Percentiles rank a stretch among this genome's conserved stretches.
These are phyloP conservation scores for Hura crepitans DNA, from an alignment of 441 rosid species.

Conservation along the genomic window DNA sequence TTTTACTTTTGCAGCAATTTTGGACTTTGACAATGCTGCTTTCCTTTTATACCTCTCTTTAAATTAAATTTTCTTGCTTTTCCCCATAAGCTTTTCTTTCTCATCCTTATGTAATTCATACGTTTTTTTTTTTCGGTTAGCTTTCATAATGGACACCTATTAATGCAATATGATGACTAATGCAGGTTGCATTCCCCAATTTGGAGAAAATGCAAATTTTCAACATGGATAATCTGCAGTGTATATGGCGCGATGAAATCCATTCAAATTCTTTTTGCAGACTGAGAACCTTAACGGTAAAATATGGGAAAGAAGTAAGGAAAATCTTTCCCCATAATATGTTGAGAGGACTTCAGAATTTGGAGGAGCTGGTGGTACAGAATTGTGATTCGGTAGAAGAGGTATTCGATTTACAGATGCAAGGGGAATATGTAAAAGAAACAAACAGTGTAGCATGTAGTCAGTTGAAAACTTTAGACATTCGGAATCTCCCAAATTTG, in stretches of 20 bases:
- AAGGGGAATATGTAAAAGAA: too few species aligned
- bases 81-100: too few species aligned
- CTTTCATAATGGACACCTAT: neutral
- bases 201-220: neutral
- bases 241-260: conserved; percentile 21
- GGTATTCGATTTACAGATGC: conserved; percentile 18
- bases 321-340: conserved; percentile 11
- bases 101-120: too few species aligned
- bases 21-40: too few species aligned
- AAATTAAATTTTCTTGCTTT: too few species aligned
- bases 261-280: conserved; percentile 16
- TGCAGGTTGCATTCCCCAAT: conserved; percentile 22
- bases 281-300: neutral
- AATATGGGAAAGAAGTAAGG: neutral
- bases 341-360: conserved; percentile 11
- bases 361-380: neutral
- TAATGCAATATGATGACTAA: neutral
- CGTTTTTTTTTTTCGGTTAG: too few species aligned
- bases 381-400: conserved; percentile 23
- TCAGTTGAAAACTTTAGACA: neutral
- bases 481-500: conserved; percentile 20
- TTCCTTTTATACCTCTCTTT: too few species aligned
- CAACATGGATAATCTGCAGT: conserved; percentile 9
- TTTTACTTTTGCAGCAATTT: too few species aligned
- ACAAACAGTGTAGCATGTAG: too few species aligned